phyloP scores from a whole-genome alignment of 306 rosid genomes.

The Lathyrus oleraceus region DNA sequence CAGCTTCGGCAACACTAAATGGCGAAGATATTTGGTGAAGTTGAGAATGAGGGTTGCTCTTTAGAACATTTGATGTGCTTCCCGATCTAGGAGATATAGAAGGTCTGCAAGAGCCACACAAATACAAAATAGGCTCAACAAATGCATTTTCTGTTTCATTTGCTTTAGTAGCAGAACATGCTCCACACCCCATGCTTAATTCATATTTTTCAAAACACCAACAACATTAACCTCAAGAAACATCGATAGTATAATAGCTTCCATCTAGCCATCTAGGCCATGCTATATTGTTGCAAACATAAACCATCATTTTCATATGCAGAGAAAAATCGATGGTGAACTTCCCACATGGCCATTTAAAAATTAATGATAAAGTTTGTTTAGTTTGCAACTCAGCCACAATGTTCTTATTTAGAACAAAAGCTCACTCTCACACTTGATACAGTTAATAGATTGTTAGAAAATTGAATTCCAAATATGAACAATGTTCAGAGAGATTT shows the following conservation, averaged over 20 bases:
- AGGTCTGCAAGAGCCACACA: constrained; percentile 37
- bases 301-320: constrained; percentile 6
- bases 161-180: neutral
- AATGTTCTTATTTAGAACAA: neutral
- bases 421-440: neutral
- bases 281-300: constrained; percentile 9
- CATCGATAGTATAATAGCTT: constrained; percentile 10
- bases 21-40: constrained; percentile 24
- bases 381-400: constrained; percentile 4
- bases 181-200: constrained; percentile 12
- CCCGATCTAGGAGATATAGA: constrained; percentile 39
- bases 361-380: constrained; percentile 1
- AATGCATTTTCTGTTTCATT: constrained; percentile 11
- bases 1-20: constrained; percentile 30
- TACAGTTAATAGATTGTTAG: neutral
- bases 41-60: constrained; percentile 34
- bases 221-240: constrained; percentile 26
- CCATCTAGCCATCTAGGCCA: neutral
- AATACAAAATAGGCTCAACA: constrained; percentile 34
- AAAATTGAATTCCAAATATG: constrained; percentile 1
- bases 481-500: constrained; percentile 3
- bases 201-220: constrained; percentile 20
- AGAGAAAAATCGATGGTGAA: neutral
- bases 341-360: neutral
- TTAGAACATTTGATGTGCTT: constrained; percentile 33